Conservation (phyloP, 2,329 filamentous ascomycete species). For the Phaeophleospora eucalypticola region DNA sequence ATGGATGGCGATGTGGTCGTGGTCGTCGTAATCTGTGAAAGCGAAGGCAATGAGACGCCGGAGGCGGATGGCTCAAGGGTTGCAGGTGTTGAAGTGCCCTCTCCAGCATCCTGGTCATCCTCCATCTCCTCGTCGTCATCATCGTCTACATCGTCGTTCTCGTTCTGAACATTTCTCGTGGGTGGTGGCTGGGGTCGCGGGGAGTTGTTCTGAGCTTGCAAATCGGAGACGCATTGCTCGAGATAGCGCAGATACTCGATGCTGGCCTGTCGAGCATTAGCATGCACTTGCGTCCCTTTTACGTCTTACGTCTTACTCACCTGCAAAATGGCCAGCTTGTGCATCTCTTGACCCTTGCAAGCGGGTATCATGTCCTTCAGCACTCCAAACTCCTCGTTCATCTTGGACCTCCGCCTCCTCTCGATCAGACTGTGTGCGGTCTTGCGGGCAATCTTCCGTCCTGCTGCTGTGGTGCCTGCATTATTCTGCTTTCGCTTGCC, state of each 20-base stretch:
- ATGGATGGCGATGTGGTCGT: conserved; percentile 30
- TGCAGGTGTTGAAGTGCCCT: conserved; percentile 33
- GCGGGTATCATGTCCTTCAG: conserved; percentile 94
- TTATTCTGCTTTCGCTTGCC: conserved; percentile 70
- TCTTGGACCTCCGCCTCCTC: conserved; percentile 82
- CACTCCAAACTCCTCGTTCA: conserved; percentile 96
- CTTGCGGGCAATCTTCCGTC: conserved; percentile 91
- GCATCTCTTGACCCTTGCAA: conserved; percentile 91
- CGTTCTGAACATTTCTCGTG: conserved; percentile 11
- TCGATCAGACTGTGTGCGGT: conserved; percentile 96
- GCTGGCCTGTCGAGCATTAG: conserved; percentile 61
- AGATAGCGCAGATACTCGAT: conserved; percentile 96
- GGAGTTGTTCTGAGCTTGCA: conserved; percentile 57
- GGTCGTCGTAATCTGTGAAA: conserved; percentile 29
- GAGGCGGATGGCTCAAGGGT: conserved; percentile 19
- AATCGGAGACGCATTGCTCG: conserved; percentile 76
- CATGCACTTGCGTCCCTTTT: no score
- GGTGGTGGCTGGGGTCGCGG: conserved; percentile 22
- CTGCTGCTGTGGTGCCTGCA: conserved; percentile 72
- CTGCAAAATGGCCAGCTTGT: conserved; percentile 92
- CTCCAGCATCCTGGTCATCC: conserved; percentile 33
- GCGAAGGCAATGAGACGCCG: conserved; percentile 37
- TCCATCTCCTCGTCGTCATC: conserved; percentile 59
- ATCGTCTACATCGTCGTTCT: conserved; percentile 39
- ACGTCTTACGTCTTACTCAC: conserved; percentile 55